Evolutionary conservation across 305 asterid genomes (phyloP), one percentile per base, ranked within the genome.

Genomic region (Solanum hybrid): DNA sequence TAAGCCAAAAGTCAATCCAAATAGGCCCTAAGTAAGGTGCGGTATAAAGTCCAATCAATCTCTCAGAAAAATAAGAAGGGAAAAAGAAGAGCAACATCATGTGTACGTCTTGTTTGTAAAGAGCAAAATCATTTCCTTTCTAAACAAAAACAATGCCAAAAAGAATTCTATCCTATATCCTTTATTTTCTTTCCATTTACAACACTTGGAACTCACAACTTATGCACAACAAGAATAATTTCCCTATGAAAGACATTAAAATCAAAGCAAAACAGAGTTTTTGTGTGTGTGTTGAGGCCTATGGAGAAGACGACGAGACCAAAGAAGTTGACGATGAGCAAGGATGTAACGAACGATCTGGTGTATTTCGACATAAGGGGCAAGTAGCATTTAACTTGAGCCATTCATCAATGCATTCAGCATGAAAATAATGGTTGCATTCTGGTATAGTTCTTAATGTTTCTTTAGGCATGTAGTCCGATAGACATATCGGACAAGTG

Each of bases 371-470:
- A 88, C 98, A 95, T 88, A 95, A 26, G 1, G 98, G 98, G 51
- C 98, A 95, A 20, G 92, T 93, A 7, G 95, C 98, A 20, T 95
- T 95, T 87, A 93, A 93, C 93, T 91, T 94, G 22, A 95, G 96
- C 98, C 98, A 95, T 92, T 95, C 96, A 81, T 95, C 97, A 4
- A 95, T 93, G 89, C 98, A 95, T 5, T 91, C 89, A 0, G 89
- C 95, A 87, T 95, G 98, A 80, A 92, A 95, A 88, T 90, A 95
- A 88, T 95, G 98, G 79, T 92, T 92, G 92, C 98, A 95, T 14
- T 95, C 96, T 0, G 98, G 98, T 41, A 95, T 92, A 33, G 93
- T 93, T 68, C 96, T 92, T 6, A 95, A n/a, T 0, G 90, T 94
- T 90, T 95, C 97, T 89, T 93, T 94, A 4, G 97, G 92, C 81